Evolutionary conservation across 805 yeast species (phyloP), one percentile per base, ranked within the genome.

Genomic region (Candida boleticola): DNA sequence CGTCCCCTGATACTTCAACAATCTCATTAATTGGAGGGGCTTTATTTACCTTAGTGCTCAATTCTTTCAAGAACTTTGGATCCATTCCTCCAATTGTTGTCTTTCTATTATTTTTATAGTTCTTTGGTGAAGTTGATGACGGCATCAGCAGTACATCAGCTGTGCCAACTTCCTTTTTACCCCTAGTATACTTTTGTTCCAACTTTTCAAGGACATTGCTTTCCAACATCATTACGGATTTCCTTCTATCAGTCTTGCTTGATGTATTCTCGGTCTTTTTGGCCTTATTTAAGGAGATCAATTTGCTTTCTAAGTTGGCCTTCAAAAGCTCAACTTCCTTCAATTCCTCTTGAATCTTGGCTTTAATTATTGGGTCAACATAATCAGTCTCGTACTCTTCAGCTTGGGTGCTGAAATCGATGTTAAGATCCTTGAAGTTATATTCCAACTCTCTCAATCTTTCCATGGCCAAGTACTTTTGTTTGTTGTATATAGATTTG

Each of bases 361-460:
- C 47, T 36, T 61, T 67, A 18, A 67, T 60, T 7, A 60, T 45
- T 3, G 68, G 60, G 44, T 69, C 74, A 19, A 62, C 55, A n/a
- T 46, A 44, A n/a, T 51, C 55, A 30, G 41, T 25, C 21, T 42
- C 51, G 19, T 50, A 48, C n/a, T 49, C 51, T 14, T 47, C 49
- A 9, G 51, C 58, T 6, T 47, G 49, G 19, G 54, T 42, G 29
- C 48, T 53, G 48, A 81, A 80, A 47, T 77, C 80, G 39, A 81
- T 77, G 43, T 83, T 79, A 53, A 83, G 76, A 50, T 80, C 85
- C 44, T 80, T 75, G 53, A 85, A 83, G 44, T 77, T 74, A 20
- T 68, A 66, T 56, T 88, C 93, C 41, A 90, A 71, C 47, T 83
- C 85, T 27, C 77, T 68, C 42, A 90, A 70, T 50, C 96, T 72